These are phyloP conservation scores for Quercus robur DNA, from an alignment of 306 rosid genomes.

Conservation along the genomic window DNA sequence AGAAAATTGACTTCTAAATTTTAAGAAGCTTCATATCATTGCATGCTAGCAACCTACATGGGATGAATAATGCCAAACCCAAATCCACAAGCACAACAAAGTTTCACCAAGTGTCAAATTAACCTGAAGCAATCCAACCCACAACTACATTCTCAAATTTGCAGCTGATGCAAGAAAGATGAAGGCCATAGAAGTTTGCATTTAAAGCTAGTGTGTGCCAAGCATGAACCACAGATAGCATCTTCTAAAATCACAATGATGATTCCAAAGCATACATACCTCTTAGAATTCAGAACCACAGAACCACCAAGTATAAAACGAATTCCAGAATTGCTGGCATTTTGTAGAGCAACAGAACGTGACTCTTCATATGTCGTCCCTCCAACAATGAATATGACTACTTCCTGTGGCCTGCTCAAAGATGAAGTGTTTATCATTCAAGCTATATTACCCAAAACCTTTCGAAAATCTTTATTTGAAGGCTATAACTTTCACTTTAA, in stretches of 20 bases:
- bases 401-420: conserved; percentile 84
- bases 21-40: neutral
- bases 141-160: conserved; percentile 9
- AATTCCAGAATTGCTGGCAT: conserved; percentile 69
- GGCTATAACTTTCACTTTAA: neutral
- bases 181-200: conserved; percentile 9
- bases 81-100: neutral
- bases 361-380: conserved; percentile 97
- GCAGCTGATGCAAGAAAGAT: conserved; percentile 17
- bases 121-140: conserved; percentile 9
- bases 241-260: conserved; percentile 3
- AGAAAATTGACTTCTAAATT: neutral
- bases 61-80: neutral
- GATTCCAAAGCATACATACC: conserved; percentile 51
- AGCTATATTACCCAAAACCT: conserved; percentile 14
- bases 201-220: conserved; percentile 7
- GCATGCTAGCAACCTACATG: neutral
- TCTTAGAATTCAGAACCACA: conserved; percentile 77
- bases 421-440: conserved; percentile 16
- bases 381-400: conserved; percentile 86
- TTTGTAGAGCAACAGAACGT: conserved; percentile 78
- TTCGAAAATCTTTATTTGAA: neutral
- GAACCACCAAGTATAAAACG: conserved; percentile 94
- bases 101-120: neutral
- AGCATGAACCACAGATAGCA: conserved; percentile 6